Evolutionary conservation across 768 basidiomycete genomes (phyloP).

Genomic region (Chiua virens): DNA sequence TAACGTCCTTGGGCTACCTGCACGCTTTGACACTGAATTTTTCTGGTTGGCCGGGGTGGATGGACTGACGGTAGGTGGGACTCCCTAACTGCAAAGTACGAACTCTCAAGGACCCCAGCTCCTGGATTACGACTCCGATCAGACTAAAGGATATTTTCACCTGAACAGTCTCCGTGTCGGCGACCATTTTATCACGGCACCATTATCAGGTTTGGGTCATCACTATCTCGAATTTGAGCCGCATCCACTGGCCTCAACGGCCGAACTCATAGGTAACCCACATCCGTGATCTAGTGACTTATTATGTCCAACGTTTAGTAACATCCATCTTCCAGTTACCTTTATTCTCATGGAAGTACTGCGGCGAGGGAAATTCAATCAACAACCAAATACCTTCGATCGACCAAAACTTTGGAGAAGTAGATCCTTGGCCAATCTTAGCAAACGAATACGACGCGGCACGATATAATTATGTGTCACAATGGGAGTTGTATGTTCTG

Average conservation of each 20-base stretch:
- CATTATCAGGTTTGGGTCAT: slow-evolving; percentile 51
- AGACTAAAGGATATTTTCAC: slow-evolving; percentile 50
- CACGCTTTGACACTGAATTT: slow-evolving; percentile 61
- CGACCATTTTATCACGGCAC: slow-evolving; percentile 48
- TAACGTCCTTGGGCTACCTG: slow-evolving; percentile 59
- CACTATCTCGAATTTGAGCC: slow-evolving; percentile 57
- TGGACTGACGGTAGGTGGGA: slow-evolving; percentile 47
- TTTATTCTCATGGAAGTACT: slow-evolving; percentile 67
- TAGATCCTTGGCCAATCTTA: slow-evolving; percentile 25
- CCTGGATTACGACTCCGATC: slow-evolving; percentile 51
- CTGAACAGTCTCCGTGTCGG: slow-evolving; percentile 48
- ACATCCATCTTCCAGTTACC: slow-evolving; percentile 40
- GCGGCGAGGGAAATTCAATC: slow-evolving; percentile 55
- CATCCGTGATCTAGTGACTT: background rate
- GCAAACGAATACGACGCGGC: slow-evolving; percentile 34
- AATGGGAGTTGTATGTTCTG: background rate
- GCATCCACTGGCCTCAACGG: slow-evolving; percentile 47
- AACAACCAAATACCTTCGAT: slow-evolving; percentile 48
- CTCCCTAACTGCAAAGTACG: background rate
- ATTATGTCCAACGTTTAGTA: slow-evolving; percentile 11
- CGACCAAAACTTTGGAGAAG: slow-evolving; percentile 48
- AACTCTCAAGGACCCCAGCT: slow-evolving; percentile 36
- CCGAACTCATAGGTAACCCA: slow-evolving; percentile 51
- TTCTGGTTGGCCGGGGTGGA: slow-evolving; percentile 59
- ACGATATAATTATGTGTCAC: slow-evolving; percentile 21